Evolutionary conservation across 768 basidiomycete species (phyloP).

Genomic region (Termitomyces sp.): DNA sequence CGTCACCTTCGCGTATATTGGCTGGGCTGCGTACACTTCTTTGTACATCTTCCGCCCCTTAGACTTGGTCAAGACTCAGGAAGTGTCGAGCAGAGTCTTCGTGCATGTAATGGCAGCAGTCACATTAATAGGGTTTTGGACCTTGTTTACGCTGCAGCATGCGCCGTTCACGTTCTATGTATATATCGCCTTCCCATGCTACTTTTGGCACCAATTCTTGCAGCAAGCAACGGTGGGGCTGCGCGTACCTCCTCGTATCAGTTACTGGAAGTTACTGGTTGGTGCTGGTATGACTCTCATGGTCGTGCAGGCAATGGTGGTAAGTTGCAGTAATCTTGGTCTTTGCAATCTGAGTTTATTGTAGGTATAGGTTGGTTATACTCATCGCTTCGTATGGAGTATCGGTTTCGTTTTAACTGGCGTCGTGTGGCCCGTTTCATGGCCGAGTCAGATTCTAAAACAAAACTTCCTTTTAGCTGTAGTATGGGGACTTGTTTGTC

Average conservation of each 20-base stretch:
- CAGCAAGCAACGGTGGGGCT: constrained; percentile 24
- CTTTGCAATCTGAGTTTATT: constrained; percentile 1
- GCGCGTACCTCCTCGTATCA: constrained; percentile 2
- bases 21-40: constrained; percentile 73
- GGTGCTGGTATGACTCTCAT: constrained; percentile 33
- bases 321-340: constrained; percentile 33
- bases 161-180: constrained; percentile 74
- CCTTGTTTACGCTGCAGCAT: constrained; percentile 56
- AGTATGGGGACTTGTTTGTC: constrained; percentile 51
- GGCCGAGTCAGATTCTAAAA: constrained; percentile 36
- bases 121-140: constrained; percentile 39
- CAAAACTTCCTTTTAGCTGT: constrained; percentile 25
- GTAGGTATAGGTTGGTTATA: constrained; percentile 59
- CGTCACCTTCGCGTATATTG: constrained; percentile 69
- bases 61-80: constrained; percentile 15
- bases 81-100: constrained; percentile 3
- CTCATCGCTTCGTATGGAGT: constrained; percentile 70
- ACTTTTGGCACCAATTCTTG: constrained; percentile 69
- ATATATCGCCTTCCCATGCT: constrained; percentile 73
- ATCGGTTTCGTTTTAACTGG: constrained; percentile 61
- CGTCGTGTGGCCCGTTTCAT: constrained; percentile 63
- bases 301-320: constrained; percentile 71
- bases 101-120: constrained; percentile 22
- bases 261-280: constrained; percentile 19
- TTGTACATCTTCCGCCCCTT: constrained; percentile 52